Evolutionary conservation across 1,139 yeast species (phyloP).

Genomic region (Magnusiomyces suaveolens): DNA sequence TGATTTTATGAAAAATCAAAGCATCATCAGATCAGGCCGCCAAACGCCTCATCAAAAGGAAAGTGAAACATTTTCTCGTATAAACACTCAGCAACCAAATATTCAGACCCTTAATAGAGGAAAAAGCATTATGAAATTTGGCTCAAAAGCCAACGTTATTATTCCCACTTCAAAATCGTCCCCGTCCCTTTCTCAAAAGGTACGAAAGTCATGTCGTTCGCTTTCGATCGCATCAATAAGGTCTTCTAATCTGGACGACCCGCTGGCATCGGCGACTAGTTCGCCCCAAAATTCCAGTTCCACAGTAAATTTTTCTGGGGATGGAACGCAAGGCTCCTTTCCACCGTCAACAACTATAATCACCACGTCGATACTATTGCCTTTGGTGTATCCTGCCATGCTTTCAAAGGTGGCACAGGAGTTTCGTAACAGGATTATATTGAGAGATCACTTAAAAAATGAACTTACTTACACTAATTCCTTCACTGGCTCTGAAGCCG

Average conservation of each 20-base stretch:
- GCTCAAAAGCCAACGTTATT: background rate
- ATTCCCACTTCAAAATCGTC: slow-evolving; percentile 10
- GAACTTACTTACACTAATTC: slow-evolving; percentile 94
- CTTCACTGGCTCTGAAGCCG: slow-evolving; percentile 90
- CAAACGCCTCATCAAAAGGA: slow-evolving; percentile 26
- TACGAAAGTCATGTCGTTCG: slow-evolving; percentile 10
- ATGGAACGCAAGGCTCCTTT: slow-evolving; percentile 20
- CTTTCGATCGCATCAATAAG: slow-evolving; percentile 19
- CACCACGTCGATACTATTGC: slow-evolving; percentile 42
- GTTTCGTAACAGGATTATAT: slow-evolving; percentile 59
- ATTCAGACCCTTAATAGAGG: background rate
- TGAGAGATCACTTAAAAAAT: slow-evolving; percentile 79
- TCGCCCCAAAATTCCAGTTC: slow-evolving; percentile 14
- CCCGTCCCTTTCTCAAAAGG: background rate
- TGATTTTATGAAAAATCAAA: slow-evolving; percentile 17
- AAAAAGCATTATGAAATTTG: background rate
- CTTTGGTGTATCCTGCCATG: slow-evolving; percentile 78
- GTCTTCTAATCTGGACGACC: slow-evolving; percentile 6
- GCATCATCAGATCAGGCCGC: slow-evolving; percentile 26
- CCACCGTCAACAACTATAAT: slow-evolving; percentile 29
- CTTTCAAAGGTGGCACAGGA: slow-evolving; percentile 75
- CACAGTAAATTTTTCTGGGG: background rate
- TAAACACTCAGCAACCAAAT: background rate
- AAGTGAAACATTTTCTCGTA: slow-evolving; percentile 15
- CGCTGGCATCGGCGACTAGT: background rate